phyloP scores from a whole-genome alignment of 108 stramenopile genomes.

The Epipyxis sp. region DNA sequence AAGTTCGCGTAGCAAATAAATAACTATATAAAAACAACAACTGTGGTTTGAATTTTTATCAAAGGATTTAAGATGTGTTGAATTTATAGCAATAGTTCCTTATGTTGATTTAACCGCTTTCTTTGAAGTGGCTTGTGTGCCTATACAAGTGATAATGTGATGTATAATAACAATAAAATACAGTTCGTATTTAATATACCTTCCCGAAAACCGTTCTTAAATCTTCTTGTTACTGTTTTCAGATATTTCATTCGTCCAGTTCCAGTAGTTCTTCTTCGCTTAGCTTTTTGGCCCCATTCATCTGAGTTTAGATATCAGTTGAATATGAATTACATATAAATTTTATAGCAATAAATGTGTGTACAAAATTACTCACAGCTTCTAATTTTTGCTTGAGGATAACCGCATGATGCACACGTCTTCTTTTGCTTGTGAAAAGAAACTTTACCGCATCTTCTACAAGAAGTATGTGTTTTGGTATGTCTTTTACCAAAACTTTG shows the following conservation, averaged over 20 bases:
- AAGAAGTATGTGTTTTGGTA: slow-evolving; percentile 99
- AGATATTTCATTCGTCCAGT: slow-evolving; percentile 98
- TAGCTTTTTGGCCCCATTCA: slow-evolving; percentile 97
- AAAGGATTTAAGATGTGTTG: too few species aligned
- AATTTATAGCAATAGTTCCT: too few species aligned
- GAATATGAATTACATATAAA: too few species aligned
- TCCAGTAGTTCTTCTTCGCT: slow-evolving; percentile 90
- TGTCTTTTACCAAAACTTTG: slow-evolving; percentile 98
- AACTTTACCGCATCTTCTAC: slow-evolving; percentile 96
- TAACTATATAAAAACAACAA: too few species aligned
- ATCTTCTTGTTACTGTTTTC: slow-evolving; percentile 93
- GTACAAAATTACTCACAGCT: slow-evolving; percentile 60
- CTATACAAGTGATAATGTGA: too few species aligned
- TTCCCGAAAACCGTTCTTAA: slow-evolving; percentile 83
- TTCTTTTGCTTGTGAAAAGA: slow-evolving; percentile 99
- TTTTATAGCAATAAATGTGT: too few species aligned
- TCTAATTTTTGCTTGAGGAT: slow-evolving; percentile 93
- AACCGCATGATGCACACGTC: slow-evolving; percentile 96
- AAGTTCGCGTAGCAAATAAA: too few species aligned
- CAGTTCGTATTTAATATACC: neutral
- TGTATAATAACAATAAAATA: too few species aligned
- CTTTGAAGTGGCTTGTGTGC: too few species aligned
- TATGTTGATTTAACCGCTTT: too few species aligned
- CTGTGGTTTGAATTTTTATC: too few species aligned
- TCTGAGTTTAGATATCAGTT: slow-evolving; percentile 38